Conservation (phyloP, 768 basidiomycete genomes). For the Calocybe indica region DNA sequence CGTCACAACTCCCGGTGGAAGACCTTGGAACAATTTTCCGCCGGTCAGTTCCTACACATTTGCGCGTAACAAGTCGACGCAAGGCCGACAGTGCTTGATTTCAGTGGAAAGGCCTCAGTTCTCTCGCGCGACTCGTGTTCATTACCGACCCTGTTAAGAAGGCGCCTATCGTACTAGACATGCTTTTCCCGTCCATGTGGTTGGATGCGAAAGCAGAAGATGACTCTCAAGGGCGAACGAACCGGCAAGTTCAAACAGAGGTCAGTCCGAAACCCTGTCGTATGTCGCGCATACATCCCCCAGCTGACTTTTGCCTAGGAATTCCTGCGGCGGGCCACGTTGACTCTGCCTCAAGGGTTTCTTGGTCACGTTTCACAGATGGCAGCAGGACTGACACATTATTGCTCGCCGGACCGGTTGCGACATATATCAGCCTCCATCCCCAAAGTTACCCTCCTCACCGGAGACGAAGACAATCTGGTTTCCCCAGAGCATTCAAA, state of each 20-base stretch:
- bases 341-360: conserved; percentile 54
- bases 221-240: conserved; percentile 56
- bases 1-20: conserved; percentile 67
- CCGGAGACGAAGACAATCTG: conserved; percentile 61
- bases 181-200: conserved; percentile 62
- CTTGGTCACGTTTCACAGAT: conserved; percentile 69
- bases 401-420: conserved; percentile 44
- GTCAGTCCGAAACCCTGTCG: conserved; percentile 23
- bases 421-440: conserved; percentile 44
- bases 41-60: conserved; percentile 36
- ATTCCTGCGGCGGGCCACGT: conserved; percentile 36
- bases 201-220: conserved; percentile 44
- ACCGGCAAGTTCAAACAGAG: conserved; percentile 51
- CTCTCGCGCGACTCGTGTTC: conserved; percentile 29
- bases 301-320: conserved; percentile 24
- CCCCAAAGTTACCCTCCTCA: conserved; percentile 63
- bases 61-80: neutral
- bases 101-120: conserved; percentile 34
- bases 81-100: neutral
- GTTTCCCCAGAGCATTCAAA: conserved; percentile 46
- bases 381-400: conserved; percentile 60
- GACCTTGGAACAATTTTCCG: conserved; percentile 52
- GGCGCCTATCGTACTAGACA: conserved; percentile 43
- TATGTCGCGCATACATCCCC: neutral
- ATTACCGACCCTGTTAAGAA: conserved; percentile 43